phyloP scores from a whole-genome alignment of 495 filamentous ascomycete genomes.

The Penicillium psychrofluorescens region DNA sequence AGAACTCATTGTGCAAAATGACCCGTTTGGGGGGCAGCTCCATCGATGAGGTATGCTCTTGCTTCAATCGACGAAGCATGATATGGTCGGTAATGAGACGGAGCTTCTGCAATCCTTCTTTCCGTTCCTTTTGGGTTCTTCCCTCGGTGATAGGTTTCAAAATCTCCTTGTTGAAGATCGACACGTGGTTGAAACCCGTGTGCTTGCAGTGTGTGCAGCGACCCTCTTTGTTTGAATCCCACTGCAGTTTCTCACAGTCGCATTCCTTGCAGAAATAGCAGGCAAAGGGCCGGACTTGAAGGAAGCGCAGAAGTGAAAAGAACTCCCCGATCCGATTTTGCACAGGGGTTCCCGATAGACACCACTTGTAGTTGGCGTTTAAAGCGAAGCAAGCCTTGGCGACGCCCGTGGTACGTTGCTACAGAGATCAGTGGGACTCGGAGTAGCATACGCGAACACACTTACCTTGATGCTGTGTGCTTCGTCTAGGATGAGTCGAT shows the following conservation, averaged over 20 bases:
- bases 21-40: conserved; percentile 94
- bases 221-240: conserved; percentile 63
- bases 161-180: conserved; percentile 92
- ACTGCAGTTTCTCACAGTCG: conserved; percentile 72
- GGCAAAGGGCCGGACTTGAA: conserved; percentile 80
- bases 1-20: conserved; percentile 85
- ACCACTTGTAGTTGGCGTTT: conserved; percentile 83
- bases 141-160: conserved; percentile 70
- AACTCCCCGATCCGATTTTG: conserved; percentile 97
- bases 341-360: conserved; percentile 86
- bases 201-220: conserved; percentile 60
- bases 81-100: conserved; percentile 80
- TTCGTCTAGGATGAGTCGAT: conserved; percentile 91
- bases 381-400: conserved; percentile 92
- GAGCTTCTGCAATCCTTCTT: conserved; percentile 68
- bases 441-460: not conserved
- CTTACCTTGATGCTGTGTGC: conserved; percentile 87
- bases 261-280: conserved; percentile 89
- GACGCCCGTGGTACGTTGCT: conserved; percentile 73
- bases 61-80: conserved; percentile 90
- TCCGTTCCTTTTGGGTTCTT: conserved; percentile 41
- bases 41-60: conserved; percentile 85
- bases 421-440: conserved; percentile 17
- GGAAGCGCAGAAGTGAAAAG: conserved; percentile 87
- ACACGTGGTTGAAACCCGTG: conserved; percentile 77